Percentiles rank a stretch among this genome's conserved stretches.
phyloP scores from a whole-genome alignment of 169 alveolate species.

The Cryptosporidium meleagridis region DNA sequence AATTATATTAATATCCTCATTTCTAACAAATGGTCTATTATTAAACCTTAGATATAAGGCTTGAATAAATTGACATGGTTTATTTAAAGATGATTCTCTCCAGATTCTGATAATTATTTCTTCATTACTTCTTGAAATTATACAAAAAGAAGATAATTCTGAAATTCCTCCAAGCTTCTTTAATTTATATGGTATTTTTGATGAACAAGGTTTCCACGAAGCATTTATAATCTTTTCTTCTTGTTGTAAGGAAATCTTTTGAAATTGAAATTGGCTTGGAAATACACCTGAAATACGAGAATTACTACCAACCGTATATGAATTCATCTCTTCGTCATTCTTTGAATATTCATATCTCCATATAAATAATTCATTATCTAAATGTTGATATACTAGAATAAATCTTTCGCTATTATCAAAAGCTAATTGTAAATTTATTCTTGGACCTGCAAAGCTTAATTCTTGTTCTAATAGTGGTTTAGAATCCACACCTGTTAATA shows the following conservation, averaged over 20 bases:
- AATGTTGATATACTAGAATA: conserved; percentile 16
- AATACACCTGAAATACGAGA: background rate
- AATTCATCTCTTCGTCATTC: background rate
- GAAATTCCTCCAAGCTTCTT: conserved; percentile 31
- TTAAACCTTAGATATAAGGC: conserved; percentile 5
- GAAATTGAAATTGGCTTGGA: conserved; percentile 22
- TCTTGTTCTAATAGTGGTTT: conserved; percentile 20
- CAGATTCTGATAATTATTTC: conserved; percentile 33
- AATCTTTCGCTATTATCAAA: conserved; percentile 51
- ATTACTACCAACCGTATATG: too few relatives aligned
- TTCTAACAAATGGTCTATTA: background rate
- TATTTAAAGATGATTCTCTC: conserved; percentile 66
- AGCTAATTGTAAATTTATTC: background rate
- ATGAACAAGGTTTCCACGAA: conserved; percentile 32
- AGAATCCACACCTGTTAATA: conserved; percentile 15
- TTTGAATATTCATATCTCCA: conserved; percentile 52
- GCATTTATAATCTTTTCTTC: conserved; percentile 19
- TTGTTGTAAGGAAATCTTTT: conserved; percentile 35
- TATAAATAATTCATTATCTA: conserved; percentile 18
- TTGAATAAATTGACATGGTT: conserved; percentile 42
- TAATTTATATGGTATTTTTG: conserved; percentile 18
- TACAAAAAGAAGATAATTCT: conserved; percentile 20
- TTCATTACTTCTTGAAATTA: background rate
- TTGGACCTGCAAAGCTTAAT: background rate
- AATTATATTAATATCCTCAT: conserved; percentile 4